Evolutionary conservation across 2,329 filamentous ascomycete genomes (phyloP).

Genomic region (Stromatinia cepivora): DNA sequence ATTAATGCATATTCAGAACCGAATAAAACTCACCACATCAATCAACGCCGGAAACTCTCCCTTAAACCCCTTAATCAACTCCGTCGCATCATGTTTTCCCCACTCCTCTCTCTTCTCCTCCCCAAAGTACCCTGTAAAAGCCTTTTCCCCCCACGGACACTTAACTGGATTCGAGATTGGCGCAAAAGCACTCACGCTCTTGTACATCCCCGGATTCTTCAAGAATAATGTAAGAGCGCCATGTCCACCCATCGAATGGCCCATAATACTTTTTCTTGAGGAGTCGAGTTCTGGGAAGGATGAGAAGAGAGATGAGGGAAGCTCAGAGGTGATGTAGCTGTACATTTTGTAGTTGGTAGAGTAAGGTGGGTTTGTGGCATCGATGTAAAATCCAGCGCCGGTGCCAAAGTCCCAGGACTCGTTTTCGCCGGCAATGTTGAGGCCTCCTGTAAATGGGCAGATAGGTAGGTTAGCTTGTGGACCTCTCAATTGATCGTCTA

Average conservation of each 20-base stretch:
- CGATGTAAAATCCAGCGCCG: constrained; percentile 92
- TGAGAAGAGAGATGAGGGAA: constrained; percentile 74
- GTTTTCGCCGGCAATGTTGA: constrained; percentile 79
- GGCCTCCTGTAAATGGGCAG: constrained; percentile 55
- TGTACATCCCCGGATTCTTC: constrained; percentile 87
- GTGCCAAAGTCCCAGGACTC: constrained; percentile 89
- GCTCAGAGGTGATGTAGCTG: constrained; percentile 83
- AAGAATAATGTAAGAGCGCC: constrained; percentile 90
- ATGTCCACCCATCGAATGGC: constrained; percentile 97
- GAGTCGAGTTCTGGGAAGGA: constrained; percentile 72
- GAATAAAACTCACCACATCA: constrained; percentile 67
- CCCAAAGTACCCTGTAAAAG: constrained; percentile 88
- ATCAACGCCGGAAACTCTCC: constrained; percentile 73
- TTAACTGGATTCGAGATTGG: constrained; percentile 84
- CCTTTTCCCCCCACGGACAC: constrained; percentile 95
- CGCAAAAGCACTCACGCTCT: constrained; percentile 84
- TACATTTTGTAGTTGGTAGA: constrained; percentile 87
- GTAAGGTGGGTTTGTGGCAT: constrained; percentile 77
- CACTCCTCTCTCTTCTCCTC: constrained; percentile 71
- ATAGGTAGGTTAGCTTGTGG: not conserved
- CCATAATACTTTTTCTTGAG: constrained; percentile 75
- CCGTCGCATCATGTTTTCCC: constrained; percentile 89
- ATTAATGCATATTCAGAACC: not conserved
- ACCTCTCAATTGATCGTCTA: not conserved
- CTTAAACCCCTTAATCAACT: constrained; percentile 77